Base-by-base conservation (phyloP, 2,329 filamentous ascomycete species). In the Alternaria ethzedia region DNA sequence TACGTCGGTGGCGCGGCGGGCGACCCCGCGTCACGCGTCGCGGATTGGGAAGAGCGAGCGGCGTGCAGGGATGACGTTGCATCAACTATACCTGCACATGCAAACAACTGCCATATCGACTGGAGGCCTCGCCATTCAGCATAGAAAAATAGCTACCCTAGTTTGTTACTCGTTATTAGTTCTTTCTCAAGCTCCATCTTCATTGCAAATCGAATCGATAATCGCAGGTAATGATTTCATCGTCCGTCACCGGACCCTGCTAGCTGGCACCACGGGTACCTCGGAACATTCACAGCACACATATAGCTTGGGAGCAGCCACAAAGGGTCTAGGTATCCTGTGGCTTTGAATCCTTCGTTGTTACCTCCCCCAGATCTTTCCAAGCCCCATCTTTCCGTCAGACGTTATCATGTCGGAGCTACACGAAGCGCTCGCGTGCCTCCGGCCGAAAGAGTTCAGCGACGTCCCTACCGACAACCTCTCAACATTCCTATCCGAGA, bases 401-500 rank as follows among this genome's bases (percentile, higher is more conserved):
- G 30, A 12, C 23, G 4, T 41, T 58, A 70, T 15, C 66, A 79
- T 79, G 76, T 63, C 70, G 21, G 68, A 75, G 63, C 80, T 86
- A 15, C 83, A 85, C 70, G 77, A 82, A 44, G 83, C 83, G 11
- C 80, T 86, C 54, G 77, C 79, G 59, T 73, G 71, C 43, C 80
- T 86, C 28, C 73, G 78, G 6, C 83, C 83, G 1, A 80, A 81
- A 51, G 78, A 82, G 56, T 85, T 81, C 71, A 68, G 70, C 66
- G 82, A 84, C 28, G 74, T 85, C 28, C 83, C 83, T 20, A 73
- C 78, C 55, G 73, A 82, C 63, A 71, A 79, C 52, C 81, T 85
- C 26, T 56, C 74, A 10, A 60, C 68, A 41, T 85, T 80, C 68
- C 72, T 85, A 49, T 70, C 74, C 36, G 70, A 79, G 5, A 75